Evolutionary conservation across 192 early-diverging fungal genomes (phyloP).

Genomic region (Mortierella hygrophila): DNA sequence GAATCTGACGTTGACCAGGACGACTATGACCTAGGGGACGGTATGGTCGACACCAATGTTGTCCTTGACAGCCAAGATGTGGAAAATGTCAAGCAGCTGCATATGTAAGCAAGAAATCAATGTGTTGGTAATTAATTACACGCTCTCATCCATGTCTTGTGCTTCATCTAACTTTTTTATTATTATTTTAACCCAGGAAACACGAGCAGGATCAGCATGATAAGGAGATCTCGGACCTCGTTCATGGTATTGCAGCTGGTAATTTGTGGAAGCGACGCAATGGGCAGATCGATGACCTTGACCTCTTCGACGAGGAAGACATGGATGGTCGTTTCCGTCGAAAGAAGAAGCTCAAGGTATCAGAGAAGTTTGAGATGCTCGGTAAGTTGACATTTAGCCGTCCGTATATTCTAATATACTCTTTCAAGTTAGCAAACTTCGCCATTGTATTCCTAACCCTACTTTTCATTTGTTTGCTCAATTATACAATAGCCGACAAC

Average conservation of each 20-base stretch:
- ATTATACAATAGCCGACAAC: constrained; percentile 32
- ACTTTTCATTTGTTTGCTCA: neutral
- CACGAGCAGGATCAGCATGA: constrained; percentile 45
- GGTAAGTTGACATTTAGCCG: constrained; percentile 20
- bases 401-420: neutral
- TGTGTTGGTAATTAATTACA: neutral
- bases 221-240: constrained; percentile 45
- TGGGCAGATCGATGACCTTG: constrained; percentile 44
- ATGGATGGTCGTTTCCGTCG: constrained; percentile 47
- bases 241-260: constrained; percentile 49
- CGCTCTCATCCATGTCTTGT: neutral
- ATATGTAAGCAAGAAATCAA: constrained; percentile 28
- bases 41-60: constrained; percentile 33
- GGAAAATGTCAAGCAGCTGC: constrained; percentile 39
- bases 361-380: constrained; percentile 51
- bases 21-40: constrained; percentile 47
- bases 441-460: neutral
- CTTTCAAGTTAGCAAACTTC: too few species aligned
- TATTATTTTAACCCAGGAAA: constrained; percentile 16
- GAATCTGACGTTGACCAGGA: constrained; percentile 52
- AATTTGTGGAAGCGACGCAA: constrained; percentile 52
- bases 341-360: constrained; percentile 51
- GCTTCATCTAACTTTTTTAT: neutral
- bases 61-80: constrained; percentile 20
- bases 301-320: constrained; percentile 47